Conservation (phyloP, 2,329 filamentous ascomycete species). For the Xylariaceae sp. region DNA sequence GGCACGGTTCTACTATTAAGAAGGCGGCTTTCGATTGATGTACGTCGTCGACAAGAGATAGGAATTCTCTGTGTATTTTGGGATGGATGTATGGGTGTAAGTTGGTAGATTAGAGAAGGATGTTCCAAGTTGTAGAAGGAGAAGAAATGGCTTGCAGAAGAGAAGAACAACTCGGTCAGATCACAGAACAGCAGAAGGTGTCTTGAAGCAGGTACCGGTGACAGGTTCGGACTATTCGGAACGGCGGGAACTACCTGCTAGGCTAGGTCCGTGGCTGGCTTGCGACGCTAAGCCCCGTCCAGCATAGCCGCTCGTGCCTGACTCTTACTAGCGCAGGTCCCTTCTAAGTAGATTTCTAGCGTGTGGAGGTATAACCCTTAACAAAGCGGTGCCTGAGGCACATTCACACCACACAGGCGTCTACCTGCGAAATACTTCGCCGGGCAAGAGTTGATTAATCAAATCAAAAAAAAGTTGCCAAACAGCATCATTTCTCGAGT, state of each 20-base stretch:
- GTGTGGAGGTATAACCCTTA: neutral
- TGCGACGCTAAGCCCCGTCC: neutral
- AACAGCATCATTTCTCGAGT: neutral
- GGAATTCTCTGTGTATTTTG: conserved; percentile 7
- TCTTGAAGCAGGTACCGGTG: neutral
- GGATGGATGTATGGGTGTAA: neutral
- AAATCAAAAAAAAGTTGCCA: neutral
- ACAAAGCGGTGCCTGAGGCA: neutral
- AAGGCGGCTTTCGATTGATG: conserved; percentile 4
- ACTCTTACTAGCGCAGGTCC: neutral
- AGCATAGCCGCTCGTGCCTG: neutral
- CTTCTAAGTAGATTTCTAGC: neutral
- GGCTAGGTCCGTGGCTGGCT: neutral
- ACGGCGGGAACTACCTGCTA: neutral
- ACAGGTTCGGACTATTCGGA: neutral
- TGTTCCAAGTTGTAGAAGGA: conserved; percentile 1
- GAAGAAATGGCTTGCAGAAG: conserved; percentile 1
- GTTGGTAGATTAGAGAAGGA: neutral
- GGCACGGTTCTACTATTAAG: conserved; percentile 4
- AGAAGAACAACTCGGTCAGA: neutral
- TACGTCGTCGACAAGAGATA: conserved; percentile 11
- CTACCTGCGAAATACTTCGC: neutral
- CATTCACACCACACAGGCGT: neutral
- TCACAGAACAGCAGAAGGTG: neutral
- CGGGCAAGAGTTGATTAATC: neutral